Percentiles rank a stretch among this genome's conserved stretches.
phyloP scores from a whole-genome alignment of 345 rosid genomes.

The Corchorus capsularis region DNA sequence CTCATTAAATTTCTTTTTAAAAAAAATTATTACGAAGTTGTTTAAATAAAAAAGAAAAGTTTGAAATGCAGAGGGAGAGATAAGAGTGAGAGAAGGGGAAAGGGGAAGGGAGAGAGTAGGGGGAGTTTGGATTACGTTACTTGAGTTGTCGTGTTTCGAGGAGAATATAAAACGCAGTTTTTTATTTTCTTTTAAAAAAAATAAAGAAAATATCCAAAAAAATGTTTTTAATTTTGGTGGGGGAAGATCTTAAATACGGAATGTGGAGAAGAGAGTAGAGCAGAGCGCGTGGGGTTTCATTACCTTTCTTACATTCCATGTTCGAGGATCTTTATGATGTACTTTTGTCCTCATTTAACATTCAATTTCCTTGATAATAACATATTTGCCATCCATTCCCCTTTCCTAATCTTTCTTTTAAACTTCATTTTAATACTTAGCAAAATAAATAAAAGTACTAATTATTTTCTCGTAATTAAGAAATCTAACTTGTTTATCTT shows the following conservation, averaged over 20 bases:
- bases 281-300: conserved; percentile 2
- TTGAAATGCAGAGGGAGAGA: background rate
- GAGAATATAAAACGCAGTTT: conserved; percentile 5
- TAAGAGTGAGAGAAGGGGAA: background rate
- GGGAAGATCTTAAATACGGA: background rate
- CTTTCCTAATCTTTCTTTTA: background rate
- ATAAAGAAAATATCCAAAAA: no score
- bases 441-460: no score
- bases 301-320: background rate
- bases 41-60: background rate
- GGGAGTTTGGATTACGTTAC: conserved; percentile 24
- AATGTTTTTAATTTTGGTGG: no score
- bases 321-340: background rate
- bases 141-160: conserved; percentile 24
- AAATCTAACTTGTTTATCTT: no score
- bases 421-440: no score
- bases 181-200: background rate
- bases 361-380: conserved; percentile 10
- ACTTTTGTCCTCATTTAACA: conserved; percentile 11
- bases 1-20: background rate
- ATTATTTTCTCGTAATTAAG: no score
- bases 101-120: background rate
- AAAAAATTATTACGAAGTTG: background rate
- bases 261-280: conserved; percentile 1
- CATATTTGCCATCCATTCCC: conserved; percentile 6